Percentiles rank a stretch among this genome's conserved stretches.
Conservation (phyloP, 2,329 filamentous ascomycete genomes). For the Corynespora cassiicola region DNA sequence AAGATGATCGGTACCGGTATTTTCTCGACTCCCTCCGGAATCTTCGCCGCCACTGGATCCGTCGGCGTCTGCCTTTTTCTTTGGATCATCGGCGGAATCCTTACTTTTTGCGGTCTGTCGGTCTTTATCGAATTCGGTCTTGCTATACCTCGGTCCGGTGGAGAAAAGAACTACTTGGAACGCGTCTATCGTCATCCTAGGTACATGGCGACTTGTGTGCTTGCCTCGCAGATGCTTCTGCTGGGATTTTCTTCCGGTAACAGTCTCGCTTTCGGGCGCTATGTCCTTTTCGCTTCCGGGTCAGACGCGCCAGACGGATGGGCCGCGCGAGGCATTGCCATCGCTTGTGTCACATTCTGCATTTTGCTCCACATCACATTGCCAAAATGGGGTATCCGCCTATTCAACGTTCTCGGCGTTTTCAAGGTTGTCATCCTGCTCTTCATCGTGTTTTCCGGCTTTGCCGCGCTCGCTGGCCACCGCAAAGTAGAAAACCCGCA, state of each 20-base stretch:
- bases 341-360: constrained; percentile 58
- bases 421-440: constrained; percentile 68
- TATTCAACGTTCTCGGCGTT: constrained; percentile 65
- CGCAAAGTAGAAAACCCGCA: constrained; percentile 53
- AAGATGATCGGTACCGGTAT: constrained; percentile 44
- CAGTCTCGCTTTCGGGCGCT: constrained; percentile 64
- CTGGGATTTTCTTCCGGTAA: constrained; percentile 67
- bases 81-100: constrained; percentile 60
- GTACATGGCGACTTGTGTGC: constrained; percentile 65
- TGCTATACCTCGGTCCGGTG: constrained; percentile 67
- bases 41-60: constrained; percentile 61
- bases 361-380: constrained; percentile 59
- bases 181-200: constrained; percentile 65
- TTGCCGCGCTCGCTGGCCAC: constrained; percentile 41
- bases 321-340: constrained; percentile 61
- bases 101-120: constrained; percentile 65
- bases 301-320: constrained; percentile 58
- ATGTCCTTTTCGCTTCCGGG: constrained; percentile 63
- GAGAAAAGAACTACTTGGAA: constrained; percentile 72
- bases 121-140: constrained; percentile 70
- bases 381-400: constrained; percentile 65
- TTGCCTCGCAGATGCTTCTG: constrained; percentile 67
- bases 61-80: constrained; percentile 62
- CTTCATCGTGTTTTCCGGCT: constrained; percentile 67
- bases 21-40: constrained; percentile 64